Percentiles rank a stretch among this genome's conserved stretches.
phyloP scores from a whole-genome alignment of 768 basidiomycete genomes.

The Suillus cothurnatus region DNA sequence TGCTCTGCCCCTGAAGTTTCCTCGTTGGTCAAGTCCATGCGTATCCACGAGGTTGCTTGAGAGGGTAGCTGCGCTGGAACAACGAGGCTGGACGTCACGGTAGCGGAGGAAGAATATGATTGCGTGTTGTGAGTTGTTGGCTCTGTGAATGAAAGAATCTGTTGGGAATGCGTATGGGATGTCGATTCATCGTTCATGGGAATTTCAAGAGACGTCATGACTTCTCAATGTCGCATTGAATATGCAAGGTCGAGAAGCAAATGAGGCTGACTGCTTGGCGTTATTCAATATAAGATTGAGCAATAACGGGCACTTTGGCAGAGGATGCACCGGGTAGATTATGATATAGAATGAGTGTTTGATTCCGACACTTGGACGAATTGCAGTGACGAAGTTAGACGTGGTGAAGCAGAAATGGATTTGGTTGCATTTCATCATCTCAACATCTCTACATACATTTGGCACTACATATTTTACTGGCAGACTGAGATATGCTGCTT shows the following conservation, averaged over 20 bases:
- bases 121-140: neutral
- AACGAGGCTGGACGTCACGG: slow-evolving; percentile 17
- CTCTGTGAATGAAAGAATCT: slow-evolving; percentile 7
- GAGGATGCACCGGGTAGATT: neutral
- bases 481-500: neutral
- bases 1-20: slow-evolving; percentile 10
- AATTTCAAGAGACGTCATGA: slow-evolving; percentile 32
- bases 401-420: neutral
- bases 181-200: slow-evolving; percentile 18
- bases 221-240: slow-evolving; percentile 19
- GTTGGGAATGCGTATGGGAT: slow-evolving; percentile 9
- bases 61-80: slow-evolving; percentile 20
- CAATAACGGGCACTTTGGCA: neutral
- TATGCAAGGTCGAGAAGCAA: slow-evolving; percentile 2
- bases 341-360: neutral
- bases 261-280: neutral
- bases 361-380: neutral
- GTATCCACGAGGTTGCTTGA: slow-evolving; percentile 31
- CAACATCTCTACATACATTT: neutral
- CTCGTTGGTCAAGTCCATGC: slow-evolving; percentile 14
- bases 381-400: neutral
- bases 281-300: neutral
- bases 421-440: neutral
- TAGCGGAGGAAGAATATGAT: slow-evolving; percentile 12
- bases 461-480: neutral